Evolutionary conservation across 2,329 filamentous ascomycete genomes (phyloP), one percentile per base, ranked within the genome.

Genomic region (Alternaria dauci): DNA sequence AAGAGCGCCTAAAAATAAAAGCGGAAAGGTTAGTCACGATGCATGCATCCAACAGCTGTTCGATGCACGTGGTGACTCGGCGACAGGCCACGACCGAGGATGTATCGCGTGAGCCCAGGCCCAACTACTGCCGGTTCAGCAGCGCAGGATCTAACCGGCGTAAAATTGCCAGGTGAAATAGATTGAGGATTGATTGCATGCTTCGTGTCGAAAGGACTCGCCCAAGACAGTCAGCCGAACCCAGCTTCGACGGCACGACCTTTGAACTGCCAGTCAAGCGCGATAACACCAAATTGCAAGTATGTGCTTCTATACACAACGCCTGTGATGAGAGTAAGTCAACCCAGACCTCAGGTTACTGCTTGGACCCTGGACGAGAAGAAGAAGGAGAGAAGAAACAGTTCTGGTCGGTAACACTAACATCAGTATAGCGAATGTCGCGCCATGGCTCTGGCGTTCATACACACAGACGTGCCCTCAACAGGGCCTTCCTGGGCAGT

Each of bases 121-220:
- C 67, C 59, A 58, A 62, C 55, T 65, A 60, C 55, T 68, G 57
- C 63, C 61, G 61, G 65, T 51, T 61, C 46, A 63, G 58, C 50
- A 66, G 47, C 47, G 42, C 48, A 48, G 50, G 59, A 59, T 69
- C 72, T 66, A 71, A 43, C 67, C 69, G 69, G 63, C 18, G 43
- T 66, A 46, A 62, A 42, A 52, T 48, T 44, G 53, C 63, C 57
- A 67, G 61, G 62, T 55, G 56, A 50, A 54, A 69, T 76, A 76
- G 32, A 76, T 75, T 77, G 71, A 62, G 60, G 55, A 51, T 76
- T 77, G 69, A 76, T 78, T 76, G 63, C 68, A 65, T 46, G 63
- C 62, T 57, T 67, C 65, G 67, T 67, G 63, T 70, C 66, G 28
- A 68, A 59, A 54, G 63, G 58, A 55, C 61, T 52, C 47, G 63